Evolutionary conservation across 1,284 basidiomycete genomes (phyloP), one percentile per base, ranked within the genome.

Genomic region (Melampsora larici-populina): DNA sequence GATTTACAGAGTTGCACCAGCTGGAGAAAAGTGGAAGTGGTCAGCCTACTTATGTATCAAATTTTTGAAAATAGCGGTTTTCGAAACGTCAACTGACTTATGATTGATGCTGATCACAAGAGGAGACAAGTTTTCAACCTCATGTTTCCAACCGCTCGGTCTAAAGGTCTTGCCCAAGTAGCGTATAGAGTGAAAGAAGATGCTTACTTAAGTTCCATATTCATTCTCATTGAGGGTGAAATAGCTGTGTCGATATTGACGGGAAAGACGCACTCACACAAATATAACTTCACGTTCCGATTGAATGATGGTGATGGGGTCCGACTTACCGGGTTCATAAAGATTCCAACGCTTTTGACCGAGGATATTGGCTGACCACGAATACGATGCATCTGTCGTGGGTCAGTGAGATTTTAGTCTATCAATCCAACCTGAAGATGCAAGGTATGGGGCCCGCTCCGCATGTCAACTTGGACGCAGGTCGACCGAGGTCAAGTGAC

Each of bases 261-360:
- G 9, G 18, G 26, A 64, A 72, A 64, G 21, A 80, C 81, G 51
- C 79, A 78, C 79, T 18, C 79, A 63, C 80, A 15, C 82, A 82
- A 78, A 85, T 80, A 6, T 83, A n/a, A 64, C 36, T 46, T 63
- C 76, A 9, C 55, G 64, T 26, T 49, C 49, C 40, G 26, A 79
- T 74, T 72, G 68, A 69, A 73, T 63, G 55, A 80, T 81, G 0
- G 82, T 81, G 13, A 86, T 78, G 26, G 80, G 63, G 13, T 81
- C 80, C 0, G 84, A 81, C 15, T 80, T 78, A 0, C 80, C 81
- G 0, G 88, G 87, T 8, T 86, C 86, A 78, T 87, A 87, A 4
- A 89, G 81, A 82, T 85, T 85, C 88, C 88, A 89, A 8, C 83
- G 75, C 79, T 89, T 89, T 8, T 84, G 81, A 0, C 88, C 88